Evolutionary conservation across 495 filamentous ascomycete species (phyloP).

Genomic region (Venustampulla echinocandica): DNA sequence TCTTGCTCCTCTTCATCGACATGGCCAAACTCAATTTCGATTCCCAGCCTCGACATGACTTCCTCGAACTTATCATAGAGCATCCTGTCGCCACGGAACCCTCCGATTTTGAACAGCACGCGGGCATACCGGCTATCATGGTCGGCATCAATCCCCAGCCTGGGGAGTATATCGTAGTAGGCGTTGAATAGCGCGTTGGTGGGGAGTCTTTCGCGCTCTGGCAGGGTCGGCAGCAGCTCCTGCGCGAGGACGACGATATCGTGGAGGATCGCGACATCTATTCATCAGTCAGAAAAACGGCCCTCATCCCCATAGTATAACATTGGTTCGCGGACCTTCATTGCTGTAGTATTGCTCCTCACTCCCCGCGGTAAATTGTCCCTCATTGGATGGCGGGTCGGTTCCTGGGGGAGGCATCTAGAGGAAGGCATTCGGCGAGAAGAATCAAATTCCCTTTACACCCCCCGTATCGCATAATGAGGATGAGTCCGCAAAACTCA

Average conservation of each 20-base stretch:
- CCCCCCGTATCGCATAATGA: background rate
- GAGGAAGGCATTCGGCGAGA: slow-evolving; percentile 20
- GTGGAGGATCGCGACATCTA: slow-evolving; percentile 73
- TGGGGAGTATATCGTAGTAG: slow-evolving; percentile 62
- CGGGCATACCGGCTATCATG: slow-evolving; percentile 67
- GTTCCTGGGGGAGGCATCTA: slow-evolving; percentile 21
- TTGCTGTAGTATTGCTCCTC: slow-evolving; percentile 43
- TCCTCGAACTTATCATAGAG: slow-evolving; percentile 61
- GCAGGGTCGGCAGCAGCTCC: slow-evolving; percentile 41
- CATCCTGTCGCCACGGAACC: slow-evolving; percentile 34
- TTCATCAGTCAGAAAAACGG: slow-evolving; percentile 4
- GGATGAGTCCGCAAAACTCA: background rate
- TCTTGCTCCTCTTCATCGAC: slow-evolving; percentile 27
- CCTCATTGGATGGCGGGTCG: slow-evolving; percentile 19
- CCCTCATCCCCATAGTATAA: background rate
- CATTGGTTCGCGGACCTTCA: slow-evolving; percentile 41
- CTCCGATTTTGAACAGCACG: slow-evolving; percentile 74
- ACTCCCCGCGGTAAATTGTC: slow-evolving; percentile 7
- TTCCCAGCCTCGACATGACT: slow-evolving; percentile 54
- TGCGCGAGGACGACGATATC: slow-evolving; percentile 67
- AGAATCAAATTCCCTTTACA: background rate
- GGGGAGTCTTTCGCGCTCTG: slow-evolving; percentile 54
- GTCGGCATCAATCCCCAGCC: slow-evolving; percentile 58
- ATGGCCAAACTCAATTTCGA: slow-evolving; percentile 52
- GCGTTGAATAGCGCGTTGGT: slow-evolving; percentile 74